Percentiles rank a stretch among this genome's conserved stretches.
These are phyloP conservation scores for Vitis vinifera DNA, from an alignment of 164 flowering plant species.

Conservation along the genomic window DNA sequence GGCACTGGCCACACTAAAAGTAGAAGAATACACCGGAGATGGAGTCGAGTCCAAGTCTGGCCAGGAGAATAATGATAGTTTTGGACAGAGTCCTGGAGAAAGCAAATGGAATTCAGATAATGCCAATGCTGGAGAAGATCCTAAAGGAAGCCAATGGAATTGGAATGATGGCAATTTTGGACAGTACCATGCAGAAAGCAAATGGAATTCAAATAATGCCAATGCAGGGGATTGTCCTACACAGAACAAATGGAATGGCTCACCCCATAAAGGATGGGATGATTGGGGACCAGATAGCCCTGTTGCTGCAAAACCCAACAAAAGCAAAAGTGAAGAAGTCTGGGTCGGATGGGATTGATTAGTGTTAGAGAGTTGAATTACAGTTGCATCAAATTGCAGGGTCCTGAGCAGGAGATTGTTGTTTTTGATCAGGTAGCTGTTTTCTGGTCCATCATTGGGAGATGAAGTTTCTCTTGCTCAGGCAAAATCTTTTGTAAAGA, in stretches of 20 bases:
- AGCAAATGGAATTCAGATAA: not conserved
- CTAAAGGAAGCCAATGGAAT: no score
- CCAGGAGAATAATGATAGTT: not conserved
- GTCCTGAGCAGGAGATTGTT: no score
- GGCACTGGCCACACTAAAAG: slow-evolving; percentile 19
- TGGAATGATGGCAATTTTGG: no score
- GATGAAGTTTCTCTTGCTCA: no score
- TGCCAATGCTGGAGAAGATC: not conserved
- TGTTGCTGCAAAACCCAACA: not conserved
- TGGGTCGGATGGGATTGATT: slow-evolving; percentile 24
- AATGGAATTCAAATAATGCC: no score
- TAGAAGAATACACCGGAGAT: slow-evolving; percentile 19
- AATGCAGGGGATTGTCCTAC: not conserved
- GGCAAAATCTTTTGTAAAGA: no score
- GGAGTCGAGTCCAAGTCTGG: not conserved
- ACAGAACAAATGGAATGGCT: not conserved
- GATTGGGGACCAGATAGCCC: slow-evolving; percentile 22
- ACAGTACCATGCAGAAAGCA: no score
- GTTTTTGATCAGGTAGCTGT: no score
- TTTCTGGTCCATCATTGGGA: no score
- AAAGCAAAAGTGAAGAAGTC: slow-evolving; percentile 6
- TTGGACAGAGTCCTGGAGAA: no score
- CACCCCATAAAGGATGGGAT: slow-evolving; percentile 18
- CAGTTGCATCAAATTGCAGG: not conserved
- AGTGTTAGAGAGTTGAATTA: not conserved